Evolutionary conservation across 169 alveolate species (phyloP), one percentile per base, ranked within the genome.

Genomic region (Besnoitia besnoiti): DNA sequence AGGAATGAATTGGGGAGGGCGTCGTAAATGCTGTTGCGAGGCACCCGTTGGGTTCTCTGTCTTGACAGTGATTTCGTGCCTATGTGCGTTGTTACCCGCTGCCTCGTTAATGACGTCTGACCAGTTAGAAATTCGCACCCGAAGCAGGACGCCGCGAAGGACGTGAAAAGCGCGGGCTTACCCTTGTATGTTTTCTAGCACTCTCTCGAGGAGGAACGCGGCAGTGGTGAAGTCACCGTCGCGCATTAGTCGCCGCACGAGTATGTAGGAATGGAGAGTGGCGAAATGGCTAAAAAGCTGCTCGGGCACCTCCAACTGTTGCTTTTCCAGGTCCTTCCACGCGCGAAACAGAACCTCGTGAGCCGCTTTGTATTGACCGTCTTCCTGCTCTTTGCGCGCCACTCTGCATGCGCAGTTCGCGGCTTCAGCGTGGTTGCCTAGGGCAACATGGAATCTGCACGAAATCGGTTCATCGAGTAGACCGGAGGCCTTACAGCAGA

Each of bases 181-280:
- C 93, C 75, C 88, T 21, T 82, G 33, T 46, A 89, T 67, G 47
- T 89, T 27, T 7, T 82, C 50, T 39, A 85, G 46, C 5, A 73
- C 89, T 35, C 89, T 44, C 47, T 67, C 82, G 35, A 89, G 93
- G 33, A 89, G 88, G 49, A 40, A 30, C 21, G 93, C 93, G 30
- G 93, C 93, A 80, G 33, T 35, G 46, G 67, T 21, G 67, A 44
- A 42, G 40, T 89, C 76, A 16, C 88, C 93, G 16, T 46, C 84
- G 33, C 73, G 67, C 42, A 75, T 55, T n/a, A 89, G 37, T 39
- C 89, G 37, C 19, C 77, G 76, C 40, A 89, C 88, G 27, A 89
- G 93, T 35, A 89, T 35, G 77, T 73, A 73, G 24, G 89, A 89
- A 39, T 89, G 93, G 49, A 89, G 49, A 37, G 67, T 55, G 19